phyloP scores from a whole-genome alignment of 2,329 filamentous ascomycete genomes.

The Cadophora luteo-olivacea region DNA sequence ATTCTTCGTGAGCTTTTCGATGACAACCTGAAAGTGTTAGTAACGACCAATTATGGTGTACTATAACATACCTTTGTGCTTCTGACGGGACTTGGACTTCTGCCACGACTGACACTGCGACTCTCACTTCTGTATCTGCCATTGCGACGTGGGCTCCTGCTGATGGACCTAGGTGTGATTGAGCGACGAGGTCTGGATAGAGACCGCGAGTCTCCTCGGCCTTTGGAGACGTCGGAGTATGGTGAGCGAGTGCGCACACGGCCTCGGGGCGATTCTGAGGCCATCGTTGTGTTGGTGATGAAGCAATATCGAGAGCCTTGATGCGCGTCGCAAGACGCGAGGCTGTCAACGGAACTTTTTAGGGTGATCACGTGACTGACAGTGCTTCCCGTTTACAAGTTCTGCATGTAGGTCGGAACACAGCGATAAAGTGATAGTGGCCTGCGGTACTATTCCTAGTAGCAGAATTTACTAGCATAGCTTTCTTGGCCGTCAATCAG shows the following conservation, averaged over 20 bases:
- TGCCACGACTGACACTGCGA: slow-evolving; percentile 43
- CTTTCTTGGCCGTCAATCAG: too few species aligned
- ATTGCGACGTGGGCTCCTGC: slow-evolving; percentile 40
- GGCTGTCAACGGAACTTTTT: background rate
- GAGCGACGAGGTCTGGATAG: slow-evolving; percentile 40
- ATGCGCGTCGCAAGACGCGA: slow-evolving; percentile 1
- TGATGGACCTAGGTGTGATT: slow-evolving; percentile 41
- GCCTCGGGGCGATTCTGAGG: slow-evolving; percentile 39
- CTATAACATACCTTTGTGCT: slow-evolving; percentile 58
- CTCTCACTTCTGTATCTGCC: slow-evolving; percentile 42
- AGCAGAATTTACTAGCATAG: too few species aligned
- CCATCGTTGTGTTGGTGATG: slow-evolving; percentile 28
- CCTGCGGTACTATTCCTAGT: too few species aligned
- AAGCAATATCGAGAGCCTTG: background rate
- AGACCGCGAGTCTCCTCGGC: slow-evolving; percentile 36
- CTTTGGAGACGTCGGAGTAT: slow-evolving; percentile 38
- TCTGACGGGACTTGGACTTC: slow-evolving; percentile 47
- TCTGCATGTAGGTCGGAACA: too few species aligned
- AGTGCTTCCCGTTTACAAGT: too few species aligned
- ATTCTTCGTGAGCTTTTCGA: slow-evolving; percentile 95
- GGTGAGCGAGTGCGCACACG: slow-evolving; percentile 41
- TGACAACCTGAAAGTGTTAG: slow-evolving; percentile 73
- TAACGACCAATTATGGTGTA: slow-evolving; percentile 14
- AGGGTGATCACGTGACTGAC: slow-evolving; percentile 6
- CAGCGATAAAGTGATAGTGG: too few species aligned